Conservation (phyloP, 2,329 filamentous ascomycete species). For the Phialophora macrospora region DNA sequence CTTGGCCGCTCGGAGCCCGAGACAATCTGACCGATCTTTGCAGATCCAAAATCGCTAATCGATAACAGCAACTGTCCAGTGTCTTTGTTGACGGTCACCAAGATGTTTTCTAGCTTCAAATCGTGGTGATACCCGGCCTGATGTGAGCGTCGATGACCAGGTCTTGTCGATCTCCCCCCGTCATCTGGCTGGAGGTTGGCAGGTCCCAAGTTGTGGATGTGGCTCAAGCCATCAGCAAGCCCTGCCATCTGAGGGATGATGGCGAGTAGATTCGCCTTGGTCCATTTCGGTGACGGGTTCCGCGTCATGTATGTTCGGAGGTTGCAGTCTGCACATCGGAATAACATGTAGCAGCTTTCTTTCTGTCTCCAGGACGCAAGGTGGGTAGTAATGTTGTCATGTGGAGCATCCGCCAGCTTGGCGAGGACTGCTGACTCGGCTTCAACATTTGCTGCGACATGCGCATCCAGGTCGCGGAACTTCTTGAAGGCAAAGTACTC, state of each 20-base stretch:
- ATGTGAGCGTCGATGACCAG: not conserved
- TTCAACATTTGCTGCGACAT: not conserved
- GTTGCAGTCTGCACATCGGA: not conserved
- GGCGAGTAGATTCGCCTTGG: not conserved
- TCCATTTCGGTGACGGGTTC: not conserved
- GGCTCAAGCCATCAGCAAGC: not conserved
- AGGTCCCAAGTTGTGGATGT: not conserved
- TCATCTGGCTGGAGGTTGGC: not conserved
- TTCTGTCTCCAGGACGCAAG: not conserved
- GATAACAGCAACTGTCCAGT: not conserved
- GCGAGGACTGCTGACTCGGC: not conserved
- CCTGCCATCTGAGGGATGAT: not conserved
- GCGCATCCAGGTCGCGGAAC: not conserved
- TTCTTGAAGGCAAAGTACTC: not conserved
- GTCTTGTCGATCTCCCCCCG: not conserved
- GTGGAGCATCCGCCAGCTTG: not conserved
- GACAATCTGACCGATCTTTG: not conserved
- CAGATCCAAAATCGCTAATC: not conserved
- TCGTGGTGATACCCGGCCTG: slow-evolving; percentile 9
- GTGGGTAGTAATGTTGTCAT: not conserved
- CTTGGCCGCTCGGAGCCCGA: not conserved
- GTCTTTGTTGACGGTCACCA: slow-evolving; percentile 7
- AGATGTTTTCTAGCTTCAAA: slow-evolving; percentile 10
- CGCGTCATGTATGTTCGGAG: not conserved
- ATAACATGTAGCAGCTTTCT: not conserved